Evolutionary conservation across 1,284 basidiomycete genomes (phyloP).

Genomic region (Austroboletus novae-zelandiae): DNA sequence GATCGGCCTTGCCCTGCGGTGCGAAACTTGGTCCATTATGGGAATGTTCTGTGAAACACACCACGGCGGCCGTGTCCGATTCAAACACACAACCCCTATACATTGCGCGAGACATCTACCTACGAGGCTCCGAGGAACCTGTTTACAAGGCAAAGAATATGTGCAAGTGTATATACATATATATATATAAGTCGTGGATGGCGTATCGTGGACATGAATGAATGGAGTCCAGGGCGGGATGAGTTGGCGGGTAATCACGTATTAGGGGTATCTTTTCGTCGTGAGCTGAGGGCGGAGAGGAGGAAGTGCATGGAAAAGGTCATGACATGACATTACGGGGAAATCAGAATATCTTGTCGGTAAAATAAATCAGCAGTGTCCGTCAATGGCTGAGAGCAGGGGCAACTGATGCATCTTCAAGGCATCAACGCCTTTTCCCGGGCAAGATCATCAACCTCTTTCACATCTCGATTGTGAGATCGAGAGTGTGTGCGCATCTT

Average conservation of each 20-base stretch:
- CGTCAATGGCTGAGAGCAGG: conserved; percentile 9
- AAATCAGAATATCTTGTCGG: conserved; percentile 13
- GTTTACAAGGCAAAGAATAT: conserved; percentile 21
- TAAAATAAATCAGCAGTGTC: conserved; percentile 23
- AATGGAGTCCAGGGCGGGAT: conserved; percentile 13
- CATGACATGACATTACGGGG: conserved; percentile 26
- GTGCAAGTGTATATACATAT: conserved; percentile 28
- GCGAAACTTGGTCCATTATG: conserved; percentile 1
- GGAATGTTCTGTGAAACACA: conserved; percentile 29
- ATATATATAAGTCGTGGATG: conserved; percentile 28
- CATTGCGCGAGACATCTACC: conserved; percentile 11
- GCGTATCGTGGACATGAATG: conserved; percentile 19
- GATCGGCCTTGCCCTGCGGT: conserved; percentile 8
- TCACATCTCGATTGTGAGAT: conserved; percentile 40
- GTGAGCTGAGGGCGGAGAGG: conserved; percentile 11
- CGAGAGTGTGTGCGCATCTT: conserved; percentile 49
- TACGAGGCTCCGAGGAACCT: conserved; percentile 5
- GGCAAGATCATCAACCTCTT: conserved; percentile 42
- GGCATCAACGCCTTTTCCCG: conserved; percentile 44
- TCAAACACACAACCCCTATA: conserved; percentile 7
- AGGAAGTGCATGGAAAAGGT: conserved; percentile 21
- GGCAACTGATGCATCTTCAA: conserved; percentile 21
- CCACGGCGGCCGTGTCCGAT: conserved; percentile 7
- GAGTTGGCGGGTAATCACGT: conserved; percentile 30
- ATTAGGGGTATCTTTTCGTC: conserved; percentile 34